Evolutionary conservation across 108 stramenopile species (phyloP), one percentile per base, ranked within the genome.

Genomic region (Nitzschia inconspicua): DNA sequence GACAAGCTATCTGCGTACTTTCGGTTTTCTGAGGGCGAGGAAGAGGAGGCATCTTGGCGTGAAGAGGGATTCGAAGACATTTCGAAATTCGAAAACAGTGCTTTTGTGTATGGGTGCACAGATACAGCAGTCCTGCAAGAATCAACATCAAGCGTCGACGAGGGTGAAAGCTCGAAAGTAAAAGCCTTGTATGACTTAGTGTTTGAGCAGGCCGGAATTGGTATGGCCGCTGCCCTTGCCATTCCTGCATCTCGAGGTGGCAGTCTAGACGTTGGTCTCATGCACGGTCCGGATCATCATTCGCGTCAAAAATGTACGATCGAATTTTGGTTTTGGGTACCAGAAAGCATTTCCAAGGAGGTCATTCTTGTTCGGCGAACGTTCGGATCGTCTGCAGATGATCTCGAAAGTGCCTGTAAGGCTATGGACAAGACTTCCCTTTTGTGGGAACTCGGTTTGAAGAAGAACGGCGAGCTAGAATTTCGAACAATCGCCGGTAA

Each of bases 161-260:
- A 94, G 71, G 93, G 93, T 44, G 93, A 90, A 44, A 50, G 70
- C 43, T 89, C 89, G 2, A 94, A 90, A 47, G 89, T 94, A n/a
- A 80, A 76, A 36, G 63, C 81, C 13, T 67, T 94, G 3, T 85
- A 83, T 53, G 93, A 94, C 61, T 44, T 94, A 34, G 89, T 94
- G 36, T 88, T 86, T 52, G 75, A 75, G 32, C 67, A 85, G 39
- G 52, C 74, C 28, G 76, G 80, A 14, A 68, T 66, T 30, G 74
- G 82, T 32, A 62, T 65, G n/a, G 59, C 72, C 32, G 43, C 77
- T 51, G 92, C 86, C 5, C 29, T 94, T n/a, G 63, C 64, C 3
- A 57, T 89, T 40, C 71, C 85, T 22, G 77, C 83, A 4, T 19
- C 59, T 1, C 71, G 93, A 28, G 93, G 93, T 29, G 71, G 83